These are phyloP conservation scores for Dothideomycetes sp. DNA, from an alignment of 2,329 filamentous ascomycete species.

Conservation along the genomic window DNA sequence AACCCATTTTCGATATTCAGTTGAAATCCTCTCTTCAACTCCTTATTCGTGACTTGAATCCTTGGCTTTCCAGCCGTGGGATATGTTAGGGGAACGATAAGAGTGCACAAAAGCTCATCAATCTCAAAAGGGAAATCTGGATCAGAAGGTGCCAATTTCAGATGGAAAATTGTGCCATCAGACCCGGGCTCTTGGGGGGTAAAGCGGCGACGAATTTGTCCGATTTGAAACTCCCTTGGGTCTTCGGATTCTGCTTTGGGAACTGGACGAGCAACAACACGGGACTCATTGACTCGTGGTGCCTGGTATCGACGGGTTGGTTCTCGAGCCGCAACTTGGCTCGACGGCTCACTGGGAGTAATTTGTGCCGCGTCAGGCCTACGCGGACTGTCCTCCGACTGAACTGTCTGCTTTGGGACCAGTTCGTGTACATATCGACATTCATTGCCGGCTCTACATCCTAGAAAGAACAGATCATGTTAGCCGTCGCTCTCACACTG, in stretches of 20 bases:
- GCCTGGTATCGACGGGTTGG: constrained; percentile 16
- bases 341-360: background rate
- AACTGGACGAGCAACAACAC: constrained; percentile 53
- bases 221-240: constrained; percentile 63
- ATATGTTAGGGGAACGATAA: constrained; percentile 55
- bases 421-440: constrained; percentile 41
- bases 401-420: constrained; percentile 5
- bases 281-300: constrained; percentile 28
- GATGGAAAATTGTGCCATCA: constrained; percentile 47
- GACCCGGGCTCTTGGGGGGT: constrained; percentile 34
- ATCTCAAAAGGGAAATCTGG: constrained; percentile 77
- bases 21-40: constrained; percentile 60
- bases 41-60: constrained; percentile 55
- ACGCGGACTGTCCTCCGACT: background rate
- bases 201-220: constrained; percentile 60
- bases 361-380: constrained; percentile 1
- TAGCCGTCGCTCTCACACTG: background rate
- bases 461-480: constrained; percentile 17
- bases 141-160: constrained; percentile 62
- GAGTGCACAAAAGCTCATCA: constrained; percentile 53
- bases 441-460: constrained; percentile 40
- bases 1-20: constrained; percentile 71
- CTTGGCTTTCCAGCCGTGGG: constrained; percentile 43
- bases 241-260: constrained; percentile 54
- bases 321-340: background rate